Evolutionary conservation across 768 basidiomycete species (phyloP), one percentile per base, ranked within the genome.

Genomic region (Russula sp.): DNA sequence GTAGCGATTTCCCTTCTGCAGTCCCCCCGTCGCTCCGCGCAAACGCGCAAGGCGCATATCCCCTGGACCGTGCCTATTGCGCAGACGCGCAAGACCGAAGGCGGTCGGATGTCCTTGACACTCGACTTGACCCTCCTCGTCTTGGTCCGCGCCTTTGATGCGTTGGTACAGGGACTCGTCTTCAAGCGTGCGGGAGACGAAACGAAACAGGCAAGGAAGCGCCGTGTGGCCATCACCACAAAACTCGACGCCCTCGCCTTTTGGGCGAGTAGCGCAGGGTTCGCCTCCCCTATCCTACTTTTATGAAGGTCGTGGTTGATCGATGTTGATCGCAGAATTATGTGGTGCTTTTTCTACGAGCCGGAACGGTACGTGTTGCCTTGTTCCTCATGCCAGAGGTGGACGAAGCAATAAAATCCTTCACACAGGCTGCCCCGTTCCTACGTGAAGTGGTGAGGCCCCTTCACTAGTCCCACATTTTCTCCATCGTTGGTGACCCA

Each of bases 341-440:
- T 91, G 88, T 91, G 90, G 90, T 91, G 89, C 68, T 92, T 88
- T 73, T 86, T 89, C 71, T 91, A 92, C 68, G 78, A 86, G 69
- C 88, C 89, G 4, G 76, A 82, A 65, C 82, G 86, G 88, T 89
- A 11, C 7, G 47, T 47, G 39, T 61, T 45, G 11, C 31, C n/a
- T 57, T 48, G 44, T 34, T 11, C 42, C 31, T 61, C 47, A 14
- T 50, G 39, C 22, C 34, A 9, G n/a, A n/a, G 34, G 16, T 14
- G 4, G 50, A 56, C 60, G n/a, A 68, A 34, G 4, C 34, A 58
- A 5, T 64, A 39, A 54, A 32, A 42, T 32, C 32, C 44, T 54
- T 20, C 22, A 9, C 9, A 31, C 59, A 85, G 84, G 58, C 79
- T 87, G 35, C 84, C 84, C 35, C 76, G 74, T 57, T 83, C 85